These are phyloP conservation scores for Phytophthora cryptogea DNA, from an alignment of 352 stramenopile species.

Conservation along the genomic window DNA sequence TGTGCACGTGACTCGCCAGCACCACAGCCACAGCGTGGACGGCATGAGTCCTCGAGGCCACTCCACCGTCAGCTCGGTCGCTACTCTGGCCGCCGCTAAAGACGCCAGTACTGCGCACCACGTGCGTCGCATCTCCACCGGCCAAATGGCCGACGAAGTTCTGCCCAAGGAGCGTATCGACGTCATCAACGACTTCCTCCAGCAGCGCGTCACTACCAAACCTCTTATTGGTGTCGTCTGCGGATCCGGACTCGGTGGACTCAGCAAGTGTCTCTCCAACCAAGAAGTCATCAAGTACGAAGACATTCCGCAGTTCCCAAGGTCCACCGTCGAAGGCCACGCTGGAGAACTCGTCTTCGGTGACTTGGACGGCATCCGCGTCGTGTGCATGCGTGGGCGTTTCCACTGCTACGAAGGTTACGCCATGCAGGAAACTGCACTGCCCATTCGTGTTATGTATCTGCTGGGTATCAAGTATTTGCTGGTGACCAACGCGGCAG, in stretches of 20 bases:
- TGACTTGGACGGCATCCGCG: slow-evolving; percentile 72
- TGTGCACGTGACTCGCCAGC: slow-evolving; percentile 33
- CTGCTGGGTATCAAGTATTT: slow-evolving; percentile 95
- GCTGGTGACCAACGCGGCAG: slow-evolving; percentile 97
- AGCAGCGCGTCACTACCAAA: slow-evolving; percentile 45
- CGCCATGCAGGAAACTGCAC: slow-evolving; percentile 92
- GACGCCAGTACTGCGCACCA: slow-evolving; percentile 20
- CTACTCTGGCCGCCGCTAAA: slow-evolving; percentile 14
- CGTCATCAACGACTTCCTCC: slow-evolving; percentile 77
- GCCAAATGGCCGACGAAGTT: slow-evolving; percentile 66
- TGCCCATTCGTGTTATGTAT: slow-evolving; percentile 96
- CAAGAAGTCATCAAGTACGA: slow-evolving; percentile 92
- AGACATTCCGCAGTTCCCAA: slow-evolving; percentile 94
- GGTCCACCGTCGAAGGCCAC: slow-evolving; percentile 94
- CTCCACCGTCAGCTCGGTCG: slow-evolving; percentile 15
- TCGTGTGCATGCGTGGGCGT: slow-evolving; percentile 95
- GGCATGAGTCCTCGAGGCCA: slow-evolving; percentile 24
- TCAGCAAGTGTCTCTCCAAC: slow-evolving; percentile 90
- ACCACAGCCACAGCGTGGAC: slow-evolving; percentile 57
- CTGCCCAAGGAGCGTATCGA: slow-evolving; percentile 77
- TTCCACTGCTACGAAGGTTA: slow-evolving; percentile 99
- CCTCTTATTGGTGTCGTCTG: slow-evolving; percentile 92
- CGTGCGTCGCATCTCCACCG: slow-evolving; percentile 54
- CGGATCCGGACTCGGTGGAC: slow-evolving; percentile 92
- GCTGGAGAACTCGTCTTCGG: slow-evolving; percentile 96